These are phyloP conservation scores for Radiomyces spectabilis DNA, from an alignment of 192 early-diverging fungal species.

Conservation along the genomic window DNA sequence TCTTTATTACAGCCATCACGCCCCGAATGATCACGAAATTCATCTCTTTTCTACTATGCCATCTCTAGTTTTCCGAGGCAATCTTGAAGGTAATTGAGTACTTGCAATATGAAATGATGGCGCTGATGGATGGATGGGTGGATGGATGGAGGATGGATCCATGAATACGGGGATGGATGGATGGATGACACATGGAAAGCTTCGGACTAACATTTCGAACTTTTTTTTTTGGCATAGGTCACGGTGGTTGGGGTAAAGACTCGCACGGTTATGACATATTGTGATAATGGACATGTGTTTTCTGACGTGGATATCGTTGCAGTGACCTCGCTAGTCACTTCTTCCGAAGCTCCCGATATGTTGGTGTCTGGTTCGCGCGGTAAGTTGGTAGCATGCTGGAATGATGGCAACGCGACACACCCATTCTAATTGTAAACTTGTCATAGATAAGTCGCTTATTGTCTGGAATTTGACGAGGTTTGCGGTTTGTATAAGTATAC, in stretches of 20 bases:
- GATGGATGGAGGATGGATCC: conserved; percentile 7
- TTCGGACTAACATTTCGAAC: neutral
- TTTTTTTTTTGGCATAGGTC: conserved; percentile 4
- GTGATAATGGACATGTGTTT: too few species aligned
- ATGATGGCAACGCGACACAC: neutral
- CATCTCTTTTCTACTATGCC: too few species aligned
- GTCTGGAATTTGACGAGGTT: conserved; percentile 82
- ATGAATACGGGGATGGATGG: conserved; percentile 13
- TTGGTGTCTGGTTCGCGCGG: conserved; percentile 92
- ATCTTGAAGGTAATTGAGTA: too few species aligned
- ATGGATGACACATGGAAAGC: neutral
- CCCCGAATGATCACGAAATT: too few species aligned
- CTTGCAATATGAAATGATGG: too few species aligned
- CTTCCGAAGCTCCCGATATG: conserved; percentile 90
- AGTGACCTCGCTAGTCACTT: conserved; percentile 94
- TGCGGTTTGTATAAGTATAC: neutral
- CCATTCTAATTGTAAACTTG: neutral
- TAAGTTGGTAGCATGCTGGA: conserved; percentile 31
- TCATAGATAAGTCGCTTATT: conserved; percentile 90
- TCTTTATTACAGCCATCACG: too few species aligned
- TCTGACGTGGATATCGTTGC: too few species aligned
- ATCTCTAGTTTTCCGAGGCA: too few species aligned
- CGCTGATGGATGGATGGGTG: conserved; percentile 4
- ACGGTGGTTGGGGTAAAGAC: conserved; percentile 7
- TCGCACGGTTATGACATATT: neutral